A percentile compares a stretch with the other conserved stretches of the same genome.
Conservation (phyloP, 345 rosid genomes). For the Eucalyptus pauciflora region DNA sequence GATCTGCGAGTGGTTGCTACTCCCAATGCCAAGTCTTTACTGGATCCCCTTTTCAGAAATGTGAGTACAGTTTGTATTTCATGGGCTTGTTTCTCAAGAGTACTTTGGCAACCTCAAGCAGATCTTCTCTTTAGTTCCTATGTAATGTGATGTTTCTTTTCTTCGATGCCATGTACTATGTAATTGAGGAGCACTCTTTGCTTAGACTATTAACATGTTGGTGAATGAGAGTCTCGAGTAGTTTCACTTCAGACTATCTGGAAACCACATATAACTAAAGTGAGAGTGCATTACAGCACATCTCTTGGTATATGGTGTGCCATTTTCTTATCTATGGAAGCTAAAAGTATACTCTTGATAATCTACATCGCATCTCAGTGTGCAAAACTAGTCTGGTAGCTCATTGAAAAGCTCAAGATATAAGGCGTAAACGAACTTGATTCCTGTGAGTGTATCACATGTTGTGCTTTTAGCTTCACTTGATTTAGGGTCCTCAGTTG, state of each 20-base stretch:
- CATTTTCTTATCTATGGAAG: not conserved
- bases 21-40: slow-evolving; percentile 83
- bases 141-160: not conserved
- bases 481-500: not conserved
- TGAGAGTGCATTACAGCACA: not conserved
- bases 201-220: not conserved
- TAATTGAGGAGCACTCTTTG: not conserved
- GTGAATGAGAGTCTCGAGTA: not conserved
- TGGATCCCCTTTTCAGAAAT: slow-evolving; percentile 64
- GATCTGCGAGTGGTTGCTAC: slow-evolving; percentile 66
- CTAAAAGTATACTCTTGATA: not conserved
- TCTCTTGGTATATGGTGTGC: not conserved
- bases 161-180: not conserved
- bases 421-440: not conserved
- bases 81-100: not conserved
- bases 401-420: not conserved
- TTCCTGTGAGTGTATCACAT: not conserved
- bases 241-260: not conserved
- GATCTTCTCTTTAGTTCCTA: not conserved
- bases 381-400: not conserved
- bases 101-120: not conserved
- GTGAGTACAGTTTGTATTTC: slow-evolving; percentile 18
- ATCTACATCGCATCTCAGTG: not conserved
- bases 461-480: not conserved
- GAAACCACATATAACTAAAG: not conserved